Base-by-base conservation (phyloP, 2,329 filamentous ascomycete species). In the Akanthomyces lecanii region DNA sequence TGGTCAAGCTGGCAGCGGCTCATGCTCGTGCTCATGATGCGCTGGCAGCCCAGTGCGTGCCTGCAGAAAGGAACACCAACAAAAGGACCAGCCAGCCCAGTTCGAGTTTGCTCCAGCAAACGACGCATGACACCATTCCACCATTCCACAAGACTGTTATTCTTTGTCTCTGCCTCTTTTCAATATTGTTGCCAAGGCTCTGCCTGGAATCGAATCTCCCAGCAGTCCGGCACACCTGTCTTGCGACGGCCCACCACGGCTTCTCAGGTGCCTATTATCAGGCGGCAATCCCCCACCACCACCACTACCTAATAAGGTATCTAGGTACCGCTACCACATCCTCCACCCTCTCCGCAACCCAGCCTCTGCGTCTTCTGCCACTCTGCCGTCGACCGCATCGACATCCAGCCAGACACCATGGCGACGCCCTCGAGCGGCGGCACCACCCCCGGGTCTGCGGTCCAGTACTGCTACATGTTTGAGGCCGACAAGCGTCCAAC, bases 401-500 rank as follows among this genome's bases (percentile, higher is more conserved):
- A 44, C 44, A 55, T 59, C 21, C 36, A 38, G 25, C 21, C 36
- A 38, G 25, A 52, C 61, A 66, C 40, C 62, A 72, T 72, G 71
- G 68, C 69, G 62, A 66, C 69, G 47, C 63, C 70, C 59, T 63
- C 70, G 52, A 68, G 59, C 59, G 53, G 45, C 48, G 59, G 59
- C 33, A 47, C 58, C 21, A 62, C 58, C 33, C 63, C 63, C 8
- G 63, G 59, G 30, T 58, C 63, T 42, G 48, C 53, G 30, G 69
- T 76, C 63, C 70, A 75, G 62, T 91, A 90, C 76, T 84, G 85
- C 55, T 87, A 89, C 72, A 80, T 93, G 70, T 90, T 90, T 70
- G 82, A 86, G 67, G 75, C 78, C 42, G 81, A 90, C 73, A 91
- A 91, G 74, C 84, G 82, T 54, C 85, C 89, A 5, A 88, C 88